phyloP scores from a whole-genome alignment of 176 grass and related monocot genomes.

The Saccharum spontaneum region DNA sequence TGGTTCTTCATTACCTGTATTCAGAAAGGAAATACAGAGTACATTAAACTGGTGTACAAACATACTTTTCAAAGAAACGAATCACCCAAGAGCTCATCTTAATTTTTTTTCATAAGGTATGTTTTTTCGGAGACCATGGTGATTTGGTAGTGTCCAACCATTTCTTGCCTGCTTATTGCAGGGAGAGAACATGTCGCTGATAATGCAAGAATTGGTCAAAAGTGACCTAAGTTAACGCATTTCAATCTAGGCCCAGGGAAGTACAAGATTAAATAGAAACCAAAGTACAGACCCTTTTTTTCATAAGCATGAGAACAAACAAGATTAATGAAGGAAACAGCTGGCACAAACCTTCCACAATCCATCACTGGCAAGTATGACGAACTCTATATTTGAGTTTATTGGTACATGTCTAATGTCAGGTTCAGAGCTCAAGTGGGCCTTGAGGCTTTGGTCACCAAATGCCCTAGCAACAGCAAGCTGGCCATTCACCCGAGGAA shows the following conservation, averaged over 20 bases:
- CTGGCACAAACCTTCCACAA: slow-evolving; percentile 86
- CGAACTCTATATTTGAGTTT: slow-evolving; percentile 73
- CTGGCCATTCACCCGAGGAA: slow-evolving; percentile 96
- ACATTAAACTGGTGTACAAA: neutral
- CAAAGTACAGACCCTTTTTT: neutral
- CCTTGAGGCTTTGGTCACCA: slow-evolving; percentile 93
- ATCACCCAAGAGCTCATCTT: neutral
- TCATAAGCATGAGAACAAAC: neutral
- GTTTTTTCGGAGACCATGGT: neutral
- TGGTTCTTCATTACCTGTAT: slow-evolving; percentile 97
- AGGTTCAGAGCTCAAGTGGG: slow-evolving; percentile 96
- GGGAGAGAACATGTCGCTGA: neutral
- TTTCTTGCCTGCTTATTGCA: neutral
- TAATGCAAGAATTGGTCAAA: neutral
- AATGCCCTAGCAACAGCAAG: slow-evolving; percentile 99
- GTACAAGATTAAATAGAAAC: neutral
- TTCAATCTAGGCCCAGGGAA: neutral
- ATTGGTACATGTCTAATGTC: slow-evolving; percentile 83
- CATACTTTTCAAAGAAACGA: neutral
- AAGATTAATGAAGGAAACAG: neutral
- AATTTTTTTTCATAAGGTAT: neutral
- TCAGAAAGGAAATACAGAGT: neutral
- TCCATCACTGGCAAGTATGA: slow-evolving; percentile 98
- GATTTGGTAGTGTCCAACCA: neutral
- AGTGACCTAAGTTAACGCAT: neutral